These are phyloP conservation scores for Eucalyptus curtisii DNA, from an alignment of 345 rosid species.

Conservation along the genomic window DNA sequence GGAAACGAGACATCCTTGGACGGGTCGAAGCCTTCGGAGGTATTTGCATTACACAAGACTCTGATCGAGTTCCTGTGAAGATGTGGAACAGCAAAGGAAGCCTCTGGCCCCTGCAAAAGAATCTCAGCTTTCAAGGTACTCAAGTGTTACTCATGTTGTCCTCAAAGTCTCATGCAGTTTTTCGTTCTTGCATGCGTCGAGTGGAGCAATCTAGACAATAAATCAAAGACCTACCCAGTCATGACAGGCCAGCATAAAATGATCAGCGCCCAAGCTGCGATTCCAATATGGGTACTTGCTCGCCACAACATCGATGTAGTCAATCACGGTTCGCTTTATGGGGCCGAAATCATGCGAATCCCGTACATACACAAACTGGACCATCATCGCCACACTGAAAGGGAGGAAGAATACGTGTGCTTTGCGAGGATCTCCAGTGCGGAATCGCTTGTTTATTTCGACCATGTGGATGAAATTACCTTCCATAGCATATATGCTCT, in stretches of 20 bases:
- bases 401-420: slow-evolving; percentile 75
- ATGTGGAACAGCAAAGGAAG: slow-evolving; percentile 53
- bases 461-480: slow-evolving; percentile 60
- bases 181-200: not conserved
- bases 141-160: not conserved
- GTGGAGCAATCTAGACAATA: not conserved
- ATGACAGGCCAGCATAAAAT: slow-evolving; percentile 85
- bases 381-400: slow-evolving; percentile 75
- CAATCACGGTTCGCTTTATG: slow-evolving; percentile 48
- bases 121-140: not conserved
- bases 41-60: slow-evolving; percentile 82
- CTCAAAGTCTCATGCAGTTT: not conserved
- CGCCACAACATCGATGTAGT: slow-evolving; percentile 49
- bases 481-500: slow-evolving; percentile 86
- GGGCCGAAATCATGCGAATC: slow-evolving; percentile 57
- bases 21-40: slow-evolving; percentile 77
- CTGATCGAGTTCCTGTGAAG: slow-evolving; percentile 54
- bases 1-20: slow-evolving; percentile 76
- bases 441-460: slow-evolving; percentile 27
- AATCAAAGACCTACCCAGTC: slow-evolving; percentile 48
- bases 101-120: slow-evolving; percentile 39
- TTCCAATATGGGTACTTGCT: slow-evolving; percentile 64
- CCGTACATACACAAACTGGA: slow-evolving; percentile 51
- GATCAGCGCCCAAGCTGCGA: slow-evolving; percentile 76
- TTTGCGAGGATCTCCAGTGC: slow-evolving; percentile 47